A percentile compares a stretch with the other conserved stretches of the same genome.
Conservation (phyloP, 2,329 filamentous ascomycete species). For the Hymenoscyphus repandus region DNA sequence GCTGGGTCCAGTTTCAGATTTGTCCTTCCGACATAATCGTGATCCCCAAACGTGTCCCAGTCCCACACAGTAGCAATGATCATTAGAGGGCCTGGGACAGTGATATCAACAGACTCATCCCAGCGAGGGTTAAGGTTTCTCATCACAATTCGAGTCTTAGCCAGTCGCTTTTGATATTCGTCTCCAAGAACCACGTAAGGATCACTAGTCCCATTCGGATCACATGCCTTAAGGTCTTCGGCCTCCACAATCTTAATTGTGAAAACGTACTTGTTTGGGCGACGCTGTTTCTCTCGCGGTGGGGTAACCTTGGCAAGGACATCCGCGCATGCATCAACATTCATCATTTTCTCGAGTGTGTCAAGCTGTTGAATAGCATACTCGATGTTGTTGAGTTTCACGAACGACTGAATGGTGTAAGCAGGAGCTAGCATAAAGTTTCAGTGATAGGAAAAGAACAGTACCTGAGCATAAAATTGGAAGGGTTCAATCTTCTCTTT, state of each 20-base stretch:
- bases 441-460: slow-evolving; percentile 24
- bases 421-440: slow-evolving; percentile 16
- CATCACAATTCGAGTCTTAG: slow-evolving; percentile 90
- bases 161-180: slow-evolving; percentile 93
- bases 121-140: slow-evolving; percentile 88
- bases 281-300: slow-evolving; percentile 57
- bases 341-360: slow-evolving; percentile 81
- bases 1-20: slow-evolving; percentile 96
- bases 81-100: slow-evolving; percentile 84
- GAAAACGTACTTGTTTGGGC: slow-evolving; percentile 87
- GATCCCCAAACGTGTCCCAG: slow-evolving; percentile 93
- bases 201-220: slow-evolving; percentile 89
- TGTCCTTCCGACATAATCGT: slow-evolving; percentile 96
- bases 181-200: slow-evolving; percentile 96
- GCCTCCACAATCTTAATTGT: slow-evolving; percentile 98
- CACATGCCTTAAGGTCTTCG: slow-evolving; percentile 96
- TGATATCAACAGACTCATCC: slow-evolving; percentile 97
- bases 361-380: slow-evolving; percentile 91
- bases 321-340: slow-evolving; percentile 84
- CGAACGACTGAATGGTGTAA: slow-evolving; percentile 65
- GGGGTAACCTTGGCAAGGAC: slow-evolving; percentile 73
- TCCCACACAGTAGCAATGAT: slow-evolving; percentile 98
- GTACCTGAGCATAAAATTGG: slow-evolving; percentile 88
- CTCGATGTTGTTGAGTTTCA: slow-evolving; percentile 97
- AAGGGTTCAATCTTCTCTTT: slow-evolving; percentile 95